A percentile compares a stretch with the other conserved stretches of the same genome.
phyloP scores from a whole-genome alignment of 805 yeast genomes.

The Grigorovia humatica region DNA sequence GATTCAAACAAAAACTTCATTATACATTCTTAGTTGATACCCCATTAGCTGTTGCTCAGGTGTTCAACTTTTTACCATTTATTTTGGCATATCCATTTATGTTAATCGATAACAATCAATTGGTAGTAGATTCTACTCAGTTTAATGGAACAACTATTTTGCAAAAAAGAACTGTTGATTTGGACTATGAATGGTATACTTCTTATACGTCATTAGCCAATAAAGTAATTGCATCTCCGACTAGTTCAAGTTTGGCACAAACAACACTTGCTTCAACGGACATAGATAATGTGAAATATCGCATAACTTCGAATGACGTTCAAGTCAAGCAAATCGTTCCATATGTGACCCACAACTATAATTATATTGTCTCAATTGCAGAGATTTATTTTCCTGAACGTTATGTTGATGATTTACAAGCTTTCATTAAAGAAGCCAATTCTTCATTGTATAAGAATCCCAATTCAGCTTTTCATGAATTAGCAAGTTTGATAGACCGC shows the following conservation, averaged over 20 bases:
- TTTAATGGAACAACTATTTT: neutral
- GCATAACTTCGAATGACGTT: neutral
- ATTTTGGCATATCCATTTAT: conserved; percentile 47
- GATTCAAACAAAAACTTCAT: conserved; percentile 64
- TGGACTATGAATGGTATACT: neutral
- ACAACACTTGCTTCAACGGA: neutral
- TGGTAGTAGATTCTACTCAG: neutral
- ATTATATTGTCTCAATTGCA: conserved; percentile 79
- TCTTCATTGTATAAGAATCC: conserved; percentile 56
- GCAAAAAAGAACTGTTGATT: neutral
- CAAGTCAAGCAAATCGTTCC: conserved; percentile 7
- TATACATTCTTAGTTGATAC: conserved; percentile 79
- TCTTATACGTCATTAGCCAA: neutral
- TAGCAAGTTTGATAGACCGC: conserved; percentile 62
- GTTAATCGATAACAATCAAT: neutral
- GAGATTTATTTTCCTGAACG: conserved; percentile 67
- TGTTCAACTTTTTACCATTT: conserved; percentile 59
- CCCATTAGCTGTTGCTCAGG: conserved; percentile 76
- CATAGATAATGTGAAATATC: neutral
- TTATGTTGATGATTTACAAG: conserved; percentile 40
- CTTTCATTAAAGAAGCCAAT: conserved; percentile 37
- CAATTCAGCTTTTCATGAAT: conserved; percentile 40
- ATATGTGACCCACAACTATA: conserved; percentile 24
- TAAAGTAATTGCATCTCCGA: neutral
- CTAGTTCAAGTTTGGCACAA: neutral